Conservation (phyloP, 495 filamentous ascomycete species). For the Articulospora tetracladia region DNA sequence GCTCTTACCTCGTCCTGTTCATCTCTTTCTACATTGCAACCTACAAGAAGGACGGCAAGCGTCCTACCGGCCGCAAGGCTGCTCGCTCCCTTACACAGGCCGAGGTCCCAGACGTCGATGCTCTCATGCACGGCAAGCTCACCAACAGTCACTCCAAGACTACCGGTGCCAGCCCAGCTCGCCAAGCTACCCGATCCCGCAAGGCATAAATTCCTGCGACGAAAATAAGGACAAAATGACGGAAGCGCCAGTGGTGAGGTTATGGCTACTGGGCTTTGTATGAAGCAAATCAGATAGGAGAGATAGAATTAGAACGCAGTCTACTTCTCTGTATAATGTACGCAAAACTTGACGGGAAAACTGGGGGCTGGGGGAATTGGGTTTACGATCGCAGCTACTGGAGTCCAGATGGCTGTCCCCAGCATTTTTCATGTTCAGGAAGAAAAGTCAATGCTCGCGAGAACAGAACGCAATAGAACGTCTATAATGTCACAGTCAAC, state of each 20-base stretch:
- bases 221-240: not conserved
- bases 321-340: conserved; percentile 28
- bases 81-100: conserved; percentile 39
- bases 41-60: conserved; percentile 83
- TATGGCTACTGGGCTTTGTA: not conserved
- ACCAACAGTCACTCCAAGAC: conserved; percentile 34
- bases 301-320: conserved; percentile 14
- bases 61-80: conserved; percentile 51
- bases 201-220: conserved; percentile 44
- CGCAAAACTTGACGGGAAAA: not conserved
- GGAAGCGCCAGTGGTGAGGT: not conserved
- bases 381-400: not conserved
- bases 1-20: conserved; percentile 93
- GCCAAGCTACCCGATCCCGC: conserved; percentile 47
- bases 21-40: conserved; percentile 98
- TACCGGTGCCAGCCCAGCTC: conserved; percentile 39
- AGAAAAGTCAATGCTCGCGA: not conserved
- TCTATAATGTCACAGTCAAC: not conserved
- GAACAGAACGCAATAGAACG: not conserved
- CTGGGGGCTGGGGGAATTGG: not conserved
- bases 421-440: not conserved
- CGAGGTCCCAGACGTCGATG: conserved; percentile 29
- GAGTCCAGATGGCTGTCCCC: not conserved
- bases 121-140: conserved; percentile 30
- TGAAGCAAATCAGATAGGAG: not conserved